A percentile compares a stretch with the other conserved stretches of the same genome.
Conservation (phyloP, 108 stramenopile genomes). For the Cyclotella sp. region DNA sequence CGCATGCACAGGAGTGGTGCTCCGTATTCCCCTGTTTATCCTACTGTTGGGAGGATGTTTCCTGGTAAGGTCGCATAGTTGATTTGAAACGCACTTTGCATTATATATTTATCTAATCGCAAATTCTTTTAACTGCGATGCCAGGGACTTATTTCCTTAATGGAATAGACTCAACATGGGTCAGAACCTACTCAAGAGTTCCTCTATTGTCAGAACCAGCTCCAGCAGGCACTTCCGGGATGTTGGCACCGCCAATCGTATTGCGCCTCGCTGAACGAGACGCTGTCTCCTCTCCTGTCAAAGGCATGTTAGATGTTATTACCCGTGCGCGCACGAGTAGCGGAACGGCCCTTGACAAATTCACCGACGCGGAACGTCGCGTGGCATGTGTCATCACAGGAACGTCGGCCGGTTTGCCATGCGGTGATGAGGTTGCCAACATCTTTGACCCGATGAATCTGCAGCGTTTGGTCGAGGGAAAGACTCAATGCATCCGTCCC, state of each 20-base stretch:
- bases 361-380: conserved; percentile 60
- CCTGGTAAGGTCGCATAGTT: conserved; percentile 46
- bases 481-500: conserved; percentile 77
- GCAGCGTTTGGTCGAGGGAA: conserved; percentile 76
- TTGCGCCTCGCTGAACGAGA: conserved; percentile 69
- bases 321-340: conserved; percentile 32
- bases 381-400: conserved; percentile 94
- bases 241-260: conserved; percentile 83
- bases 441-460: conserved; percentile 85
- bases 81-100: neutral
- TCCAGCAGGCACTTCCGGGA: conserved; percentile 52
- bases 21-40: conserved; percentile 89
- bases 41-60: conserved; percentile 80
- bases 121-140: neutral
- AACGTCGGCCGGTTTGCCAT: conserved; percentile 93
- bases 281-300: conserved; percentile 68
- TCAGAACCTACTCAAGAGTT: conserved; percentile 80
- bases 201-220: conserved; percentile 71
- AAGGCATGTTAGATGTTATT: conserved; percentile 68
- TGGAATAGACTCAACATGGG: conserved; percentile 84
- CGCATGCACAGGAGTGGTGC: conserved; percentile 85
- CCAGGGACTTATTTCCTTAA: conserved; percentile 91
- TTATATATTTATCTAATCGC: neutral
- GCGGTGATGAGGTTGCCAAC: conserved; percentile 48
- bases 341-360: conserved; percentile 57